Percentiles rank a stretch among this genome's conserved stretches.
These are phyloP conservation scores for Arthrinium puccinioides DNA, from an alignment of 2,329 filamentous ascomycete genomes.

Conservation along the genomic window DNA sequence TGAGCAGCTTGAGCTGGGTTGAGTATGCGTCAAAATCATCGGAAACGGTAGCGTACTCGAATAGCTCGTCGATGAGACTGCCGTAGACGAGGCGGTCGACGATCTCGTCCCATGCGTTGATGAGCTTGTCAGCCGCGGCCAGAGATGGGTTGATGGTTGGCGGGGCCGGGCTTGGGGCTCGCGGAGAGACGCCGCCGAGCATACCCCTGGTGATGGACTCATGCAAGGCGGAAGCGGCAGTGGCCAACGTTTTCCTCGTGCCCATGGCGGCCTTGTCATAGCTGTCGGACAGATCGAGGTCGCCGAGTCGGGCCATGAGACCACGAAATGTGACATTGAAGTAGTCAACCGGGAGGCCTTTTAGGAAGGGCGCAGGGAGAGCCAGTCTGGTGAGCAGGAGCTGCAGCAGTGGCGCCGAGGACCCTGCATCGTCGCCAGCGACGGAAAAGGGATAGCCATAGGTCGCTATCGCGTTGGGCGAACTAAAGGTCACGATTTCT, in stretches of 20 bases:
- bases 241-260: slow-evolving; percentile 66
- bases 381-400: slow-evolving; percentile 58
- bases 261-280: slow-evolving; percentile 75
- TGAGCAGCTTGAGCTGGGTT: slow-evolving; percentile 52
- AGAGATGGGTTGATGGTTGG: too few species aligned
- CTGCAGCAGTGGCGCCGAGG: slow-evolving; percentile 60
- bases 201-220: slow-evolving; percentile 62
- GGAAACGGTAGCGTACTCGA: slow-evolving; percentile 52
- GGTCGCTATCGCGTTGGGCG: slow-evolving; percentile 51
- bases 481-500: slow-evolving; percentile 68
- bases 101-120: too few species aligned
- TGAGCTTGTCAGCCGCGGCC: too few species aligned
- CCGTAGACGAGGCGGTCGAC: slow-evolving; percentile 62
- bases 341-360: slow-evolving; percentile 54
- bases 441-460: slow-evolving; percentile 64
- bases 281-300: slow-evolving; percentile 68
- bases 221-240: slow-evolving; percentile 61
- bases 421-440: slow-evolving; percentile 17
- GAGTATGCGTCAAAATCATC: slow-evolving; percentile 58
- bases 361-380: slow-evolving; percentile 58
- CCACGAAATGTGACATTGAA: slow-evolving; percentile 57
- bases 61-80: slow-evolving; percentile 56
- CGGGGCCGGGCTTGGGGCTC: slow-evolving; percentile 13
- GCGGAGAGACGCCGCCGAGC: slow-evolving; percentile 49
- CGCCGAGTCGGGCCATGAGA: slow-evolving; percentile 53